Percentiles rank a stretch among this genome's conserved stretches.
These are phyloP conservation scores for Rhizophora apiculata DNA, from an alignment of 345 rosid genomes.

Conservation along the genomic window DNA sequence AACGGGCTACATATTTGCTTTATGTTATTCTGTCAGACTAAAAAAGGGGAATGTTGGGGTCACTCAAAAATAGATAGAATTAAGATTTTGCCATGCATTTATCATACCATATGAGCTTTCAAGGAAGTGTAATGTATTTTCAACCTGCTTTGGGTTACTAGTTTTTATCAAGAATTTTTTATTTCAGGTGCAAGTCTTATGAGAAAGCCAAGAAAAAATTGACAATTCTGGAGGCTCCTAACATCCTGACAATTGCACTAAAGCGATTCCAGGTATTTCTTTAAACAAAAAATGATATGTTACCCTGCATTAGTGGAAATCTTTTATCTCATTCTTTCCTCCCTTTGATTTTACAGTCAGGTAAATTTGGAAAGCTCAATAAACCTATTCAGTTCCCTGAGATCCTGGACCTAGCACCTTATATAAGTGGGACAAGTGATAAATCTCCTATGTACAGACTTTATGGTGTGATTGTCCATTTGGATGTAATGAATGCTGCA, in stretches of 20 bases:
- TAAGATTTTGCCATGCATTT: neutral
- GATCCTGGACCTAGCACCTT: slow-evolving; percentile 84
- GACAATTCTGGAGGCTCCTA: slow-evolving; percentile 75
- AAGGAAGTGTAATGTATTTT: neutral
- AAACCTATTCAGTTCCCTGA: slow-evolving; percentile 79
- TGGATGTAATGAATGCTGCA: too few relatives aligned
- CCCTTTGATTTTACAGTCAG: slow-evolving; percentile 57
- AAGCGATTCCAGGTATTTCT: slow-evolving; percentile 79
- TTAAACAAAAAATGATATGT: neutral
- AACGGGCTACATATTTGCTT: neutral
- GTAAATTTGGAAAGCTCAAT: slow-evolving; percentile 92
- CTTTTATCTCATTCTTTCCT: slow-evolving; percentile 20
- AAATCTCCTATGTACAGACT: slow-evolving; percentile 80
- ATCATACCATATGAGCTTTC: neutral
- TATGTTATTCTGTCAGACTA: neutral
- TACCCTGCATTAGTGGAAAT: slow-evolving; percentile 3
- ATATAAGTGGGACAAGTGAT: slow-evolving; percentile 80
- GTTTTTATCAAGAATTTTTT: neutral
- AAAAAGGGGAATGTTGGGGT: neutral
- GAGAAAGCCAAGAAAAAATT: slow-evolving; percentile 87
- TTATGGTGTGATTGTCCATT: slow-evolving; percentile 56
- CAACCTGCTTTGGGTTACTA: neutral
- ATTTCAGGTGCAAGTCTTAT: slow-evolving; percentile 72
- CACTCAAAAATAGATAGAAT: neutral
- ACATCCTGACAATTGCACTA: slow-evolving; percentile 75